Evolutionary conservation across 2,329 filamentous ascomycete species (phyloP), one percentile per base, ranked within the genome.

Genomic region (Colletotrichum tanaceti): DNA sequence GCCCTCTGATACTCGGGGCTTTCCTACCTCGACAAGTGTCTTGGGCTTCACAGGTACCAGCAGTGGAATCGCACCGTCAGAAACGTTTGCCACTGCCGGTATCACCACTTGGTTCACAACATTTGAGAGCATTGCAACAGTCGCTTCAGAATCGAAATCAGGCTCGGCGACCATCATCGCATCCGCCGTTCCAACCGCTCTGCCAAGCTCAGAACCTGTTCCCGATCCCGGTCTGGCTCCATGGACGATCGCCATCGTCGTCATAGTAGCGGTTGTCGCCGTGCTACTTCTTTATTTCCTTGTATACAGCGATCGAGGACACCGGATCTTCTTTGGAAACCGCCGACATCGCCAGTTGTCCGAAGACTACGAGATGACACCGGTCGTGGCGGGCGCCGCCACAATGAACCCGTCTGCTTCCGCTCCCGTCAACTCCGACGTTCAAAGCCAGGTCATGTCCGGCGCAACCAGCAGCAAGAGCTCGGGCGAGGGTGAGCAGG

Each of bases 171-270:
- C 52, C 24, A 71, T 62, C 39, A 20, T 20, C 39, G 41, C 58
- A 35, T 14, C 71, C 5, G 58, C 66, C 14, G 54, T 64, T 6
- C 47, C 61, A 16, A 53, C 66, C 22, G 46, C 32, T 20, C 58
- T 39, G n/a, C 52, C 53, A 9, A 20, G 43, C 18, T 52, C 68
- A 18, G 50, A 11, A n/a, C 58, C 50, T 22, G 68, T 39, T 18
- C 57, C 52, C 6, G 54, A 38, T 20, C 41, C 69, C 4, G 46
- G 54, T 32, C 72, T 78, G 22, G 67, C 59, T 39, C 65, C 74
- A 7, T 74, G 72, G 35, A 73, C 76, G 63, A 75, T 78, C 35
- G 74, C 75, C 2, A 75, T 73, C 49, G 70, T 79, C 32, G 71
- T 71, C 2, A 28, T 76, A 9, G 77, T 76, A 49, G 60, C 71